phyloP scores from a whole-genome alignment of 495 filamentous ascomycete species.

The Penicillium coprophilum region DNA sequence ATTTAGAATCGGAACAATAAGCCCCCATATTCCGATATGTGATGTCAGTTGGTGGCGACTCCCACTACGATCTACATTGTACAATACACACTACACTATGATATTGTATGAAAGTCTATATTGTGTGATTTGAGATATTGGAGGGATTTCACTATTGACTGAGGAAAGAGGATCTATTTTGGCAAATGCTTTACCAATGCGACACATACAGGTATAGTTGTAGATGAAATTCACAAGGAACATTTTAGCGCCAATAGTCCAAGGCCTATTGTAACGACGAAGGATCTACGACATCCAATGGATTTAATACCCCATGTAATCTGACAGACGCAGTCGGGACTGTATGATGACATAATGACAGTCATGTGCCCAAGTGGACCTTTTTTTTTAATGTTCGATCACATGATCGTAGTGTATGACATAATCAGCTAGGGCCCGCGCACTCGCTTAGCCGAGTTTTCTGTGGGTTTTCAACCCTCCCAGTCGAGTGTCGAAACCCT shows the following conservation, averaged over 20 bases:
- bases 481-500: constrained; percentile 41
- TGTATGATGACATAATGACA: not conserved
- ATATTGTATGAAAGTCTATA: not conserved
- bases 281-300: not conserved
- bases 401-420: constrained; percentile 28
- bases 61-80: not conserved
- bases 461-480: constrained; percentile 48
- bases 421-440: constrained; percentile 39
- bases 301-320: not conserved
- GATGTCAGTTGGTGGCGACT: constrained; percentile 10
- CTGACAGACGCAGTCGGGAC: not conserved
- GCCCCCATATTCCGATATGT: constrained; percentile 1
- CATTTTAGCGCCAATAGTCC: constrained; percentile 1
- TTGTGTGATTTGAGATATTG: not conserved
- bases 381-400: constrained; percentile 12
- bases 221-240: not conserved
- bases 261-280: not conserved
- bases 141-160: not conserved
- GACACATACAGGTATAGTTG: not conserved
- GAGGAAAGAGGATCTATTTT: not conserved
- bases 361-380: not conserved
- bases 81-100: not conserved
- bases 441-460: constrained; percentile 53
- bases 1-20: constrained; percentile 17
- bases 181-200: not conserved